Conservation (phyloP, 2,329 filamentous ascomycete species). For the Colletotrichum chlorophyti region DNA sequence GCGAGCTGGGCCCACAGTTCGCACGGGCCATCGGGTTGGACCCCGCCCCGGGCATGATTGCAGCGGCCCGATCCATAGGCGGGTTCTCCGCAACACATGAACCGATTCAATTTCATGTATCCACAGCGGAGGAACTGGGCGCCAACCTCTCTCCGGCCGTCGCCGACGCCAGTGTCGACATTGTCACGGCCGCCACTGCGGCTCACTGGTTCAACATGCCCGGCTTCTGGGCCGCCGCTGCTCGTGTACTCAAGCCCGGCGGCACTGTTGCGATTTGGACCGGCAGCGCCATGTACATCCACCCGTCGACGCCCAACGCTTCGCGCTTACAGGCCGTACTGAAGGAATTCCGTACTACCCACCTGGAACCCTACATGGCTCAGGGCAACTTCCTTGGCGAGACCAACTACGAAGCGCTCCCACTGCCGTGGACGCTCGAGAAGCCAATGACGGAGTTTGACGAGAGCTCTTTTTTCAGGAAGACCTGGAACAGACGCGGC, state of each 20-base stretch:
- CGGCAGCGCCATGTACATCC: conserved; percentile 36
- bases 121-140: conserved; percentile 51
- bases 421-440: conserved; percentile 56
- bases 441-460: conserved; percentile 45
- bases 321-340: conserved; percentile 49
- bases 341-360: conserved; percentile 41
- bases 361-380: conserved; percentile 46
- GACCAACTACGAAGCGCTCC: conserved; percentile 48
- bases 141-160: conserved; percentile 36
- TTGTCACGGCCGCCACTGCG: conserved; percentile 56
- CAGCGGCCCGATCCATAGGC: conserved; percentile 46
- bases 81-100: conserved; percentile 36
- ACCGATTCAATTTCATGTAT: conserved; percentile 48
- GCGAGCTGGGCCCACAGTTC: conserved; percentile 54
- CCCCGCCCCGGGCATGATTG: conserved; percentile 60
- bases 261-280: conserved; percentile 62
- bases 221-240: conserved; percentile 55
- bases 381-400: conserved; percentile 49
- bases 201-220: conserved; percentile 66
- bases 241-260: conserved; percentile 54
- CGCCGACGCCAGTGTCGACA: conserved; percentile 47
- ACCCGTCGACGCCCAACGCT: conserved; percentile 45
- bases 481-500: conserved; percentile 48
- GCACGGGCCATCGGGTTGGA: conserved; percentile 55
- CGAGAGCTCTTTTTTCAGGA: conserved; percentile 43